These are phyloP conservation scores for Saururus chinensis DNA, from an alignment of 164 flowering plant genomes.

Conservation along the genomic window DNA sequence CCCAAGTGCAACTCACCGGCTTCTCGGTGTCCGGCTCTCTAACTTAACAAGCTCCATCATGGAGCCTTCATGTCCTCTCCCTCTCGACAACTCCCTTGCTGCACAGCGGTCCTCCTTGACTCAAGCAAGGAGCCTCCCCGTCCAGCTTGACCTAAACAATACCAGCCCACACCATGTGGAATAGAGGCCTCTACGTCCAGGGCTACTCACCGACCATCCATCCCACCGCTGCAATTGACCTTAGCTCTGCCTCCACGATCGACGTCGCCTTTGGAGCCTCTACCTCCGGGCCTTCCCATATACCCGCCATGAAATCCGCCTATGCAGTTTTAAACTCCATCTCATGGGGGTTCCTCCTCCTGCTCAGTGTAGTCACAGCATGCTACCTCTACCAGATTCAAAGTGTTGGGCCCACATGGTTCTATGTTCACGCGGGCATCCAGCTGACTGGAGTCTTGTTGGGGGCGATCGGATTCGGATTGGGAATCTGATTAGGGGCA, in stretches of 20 bases:
- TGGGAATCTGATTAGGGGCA: conserved; percentile 65
- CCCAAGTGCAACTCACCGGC: too few relatives aligned
- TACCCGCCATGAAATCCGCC: conserved; percentile 22
- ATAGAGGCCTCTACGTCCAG: conserved; percentile 86
- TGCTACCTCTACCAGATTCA: conserved; percentile 70
- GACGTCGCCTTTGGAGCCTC: conserved; percentile 46
- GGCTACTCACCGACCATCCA: conserved; percentile 97
- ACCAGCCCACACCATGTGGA: conserved; percentile 65
- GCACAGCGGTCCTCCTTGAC: too few relatives aligned
- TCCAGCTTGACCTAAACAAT: conserved; percentile 49
- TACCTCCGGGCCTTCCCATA: conserved; percentile 14
- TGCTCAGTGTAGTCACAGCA: conserved; percentile 56
- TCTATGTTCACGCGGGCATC: conserved; percentile 61
- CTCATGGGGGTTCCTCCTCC: conserved; percentile 83
- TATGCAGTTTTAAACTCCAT: conserved; percentile 67
- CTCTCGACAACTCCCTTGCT: too few relatives aligned
- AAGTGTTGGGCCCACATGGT: conserved; percentile 66
- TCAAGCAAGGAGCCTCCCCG: too few relatives aligned
- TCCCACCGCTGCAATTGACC: conserved; percentile 61
- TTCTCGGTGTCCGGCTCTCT: too few relatives aligned
- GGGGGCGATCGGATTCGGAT: conserved; percentile 64
- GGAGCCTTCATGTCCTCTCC: too few relatives aligned
- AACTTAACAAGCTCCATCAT: too few relatives aligned
- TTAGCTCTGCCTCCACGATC: conserved; percentile 54
- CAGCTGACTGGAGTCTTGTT: conserved; percentile 50